Percentiles rank a stretch among this genome's conserved stretches.
Evolutionary conservation across 78 protist species (phyloP).

Genomic region (Planoprotostelium fungivorum): DNA sequence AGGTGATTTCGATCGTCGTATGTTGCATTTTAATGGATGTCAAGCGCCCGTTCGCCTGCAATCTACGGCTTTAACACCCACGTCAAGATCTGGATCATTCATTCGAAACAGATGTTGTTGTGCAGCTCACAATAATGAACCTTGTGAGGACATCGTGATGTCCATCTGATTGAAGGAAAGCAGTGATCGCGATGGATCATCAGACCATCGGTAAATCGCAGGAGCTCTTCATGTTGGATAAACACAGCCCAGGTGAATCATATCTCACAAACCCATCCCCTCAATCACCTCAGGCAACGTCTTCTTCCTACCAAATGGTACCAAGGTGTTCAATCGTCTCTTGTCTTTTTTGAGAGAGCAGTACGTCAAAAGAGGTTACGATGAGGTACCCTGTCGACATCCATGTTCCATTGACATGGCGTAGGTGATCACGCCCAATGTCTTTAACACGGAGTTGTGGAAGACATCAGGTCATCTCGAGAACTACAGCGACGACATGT

Average conservation of each 20-base stretch:
- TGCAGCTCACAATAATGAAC: too few relatives aligned
- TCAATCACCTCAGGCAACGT: background rate
- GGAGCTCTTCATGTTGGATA: slow-evolving; percentile 92
- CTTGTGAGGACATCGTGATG: too few relatives aligned
- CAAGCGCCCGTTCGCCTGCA: too few relatives aligned
- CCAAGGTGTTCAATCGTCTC: slow-evolving; percentile 88
- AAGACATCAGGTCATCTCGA: slow-evolving; percentile 98
- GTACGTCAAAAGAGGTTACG: slow-evolving; percentile 52
- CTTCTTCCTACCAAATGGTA: slow-evolving; percentile 98
- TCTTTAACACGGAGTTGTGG: slow-evolving; percentile 93
- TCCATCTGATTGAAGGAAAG: too few relatives aligned
- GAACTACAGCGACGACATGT: slow-evolving; percentile 93
- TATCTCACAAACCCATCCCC: background rate
- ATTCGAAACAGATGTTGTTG: background rate
- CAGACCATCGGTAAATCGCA: slow-evolving; percentile 87
- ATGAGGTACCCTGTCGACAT: slow-evolving; percentile 88
- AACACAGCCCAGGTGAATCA: slow-evolving; percentile 91
- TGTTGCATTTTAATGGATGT: too few relatives aligned
- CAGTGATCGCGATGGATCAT: slow-evolving; percentile 80
- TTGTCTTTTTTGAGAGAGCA: slow-evolving; percentile 69
- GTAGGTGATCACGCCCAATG: slow-evolving; percentile 89
- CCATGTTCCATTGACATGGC: too few relatives aligned
- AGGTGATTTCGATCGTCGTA: too few relatives aligned
- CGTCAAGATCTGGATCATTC: too few relatives aligned
- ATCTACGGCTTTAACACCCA: too few relatives aligned